These are phyloP conservation scores for Cladosporium sp. DNA, from an alignment of 2,329 filamentous ascomycete genomes.

Conservation along the genomic window DNA sequence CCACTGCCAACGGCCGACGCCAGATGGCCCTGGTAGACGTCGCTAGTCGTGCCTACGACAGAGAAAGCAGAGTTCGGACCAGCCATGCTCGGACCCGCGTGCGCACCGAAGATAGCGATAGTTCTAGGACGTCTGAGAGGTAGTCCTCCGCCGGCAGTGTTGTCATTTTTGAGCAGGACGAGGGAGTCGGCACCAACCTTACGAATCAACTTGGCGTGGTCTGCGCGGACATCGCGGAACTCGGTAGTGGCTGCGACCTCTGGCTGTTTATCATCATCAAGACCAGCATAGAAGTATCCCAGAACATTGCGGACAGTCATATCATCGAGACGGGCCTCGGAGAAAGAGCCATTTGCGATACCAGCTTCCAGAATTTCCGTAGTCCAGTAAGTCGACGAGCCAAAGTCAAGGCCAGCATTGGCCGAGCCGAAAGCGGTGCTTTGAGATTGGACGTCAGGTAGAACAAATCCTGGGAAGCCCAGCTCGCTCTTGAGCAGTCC, in stretches of 20 bases:
- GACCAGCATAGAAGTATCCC: conserved; percentile 61
- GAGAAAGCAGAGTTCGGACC: conserved; percentile 22
- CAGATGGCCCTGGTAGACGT: conserved; percentile 13
- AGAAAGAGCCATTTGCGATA: conserved; percentile 54
- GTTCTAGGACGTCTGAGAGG: conserved; percentile 53
- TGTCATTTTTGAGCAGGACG: conserved; percentile 49
- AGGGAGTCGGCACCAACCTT: conserved; percentile 55
- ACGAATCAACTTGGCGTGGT: conserved; percentile 72
- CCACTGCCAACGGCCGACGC: conserved; percentile 23
- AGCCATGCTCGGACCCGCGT: conserved; percentile 51
- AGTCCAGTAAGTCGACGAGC: conserved; percentile 43
- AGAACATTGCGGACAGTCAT: conserved; percentile 48
- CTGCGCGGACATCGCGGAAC: conserved; percentile 47
- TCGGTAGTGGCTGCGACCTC: conserved; percentile 11
- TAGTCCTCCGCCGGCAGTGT: conserved; percentile 35
- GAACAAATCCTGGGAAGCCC: conserved; percentile 81
- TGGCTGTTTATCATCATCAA: conserved; percentile 35
- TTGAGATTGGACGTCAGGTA: conserved; percentile 72
- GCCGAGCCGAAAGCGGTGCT: conserved; percentile 59
- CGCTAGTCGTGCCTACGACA: conserved; percentile 7
- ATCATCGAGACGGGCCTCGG: conserved; percentile 65
- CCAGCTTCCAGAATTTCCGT: conserved; percentile 61
- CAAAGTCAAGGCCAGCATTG: conserved; percentile 57
- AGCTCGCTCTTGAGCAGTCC: conserved; percentile 79
- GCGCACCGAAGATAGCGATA: conserved; percentile 43